A percentile compares a stretch with the other conserved stretches of the same genome.
Evolutionary conservation across 2,329 filamentous ascomycete genomes (phyloP).

Genomic region (Scolecobasidium constrictum): DNA sequence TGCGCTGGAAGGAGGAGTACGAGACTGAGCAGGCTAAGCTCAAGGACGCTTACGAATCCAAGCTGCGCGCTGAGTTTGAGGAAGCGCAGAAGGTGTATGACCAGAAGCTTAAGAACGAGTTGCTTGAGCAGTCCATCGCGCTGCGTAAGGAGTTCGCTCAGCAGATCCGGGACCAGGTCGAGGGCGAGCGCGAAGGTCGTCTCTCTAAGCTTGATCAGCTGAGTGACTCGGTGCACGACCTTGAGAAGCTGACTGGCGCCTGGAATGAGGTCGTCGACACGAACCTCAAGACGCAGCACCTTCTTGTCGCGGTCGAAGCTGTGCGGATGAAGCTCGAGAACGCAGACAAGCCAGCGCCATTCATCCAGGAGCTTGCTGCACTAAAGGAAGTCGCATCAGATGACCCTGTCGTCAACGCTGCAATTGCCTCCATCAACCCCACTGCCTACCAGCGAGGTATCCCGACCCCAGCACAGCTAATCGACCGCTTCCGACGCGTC

Average conservation of each 20-base stretch:
- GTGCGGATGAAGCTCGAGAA: slow-evolving; percentile 76
- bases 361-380: slow-evolving; percentile 84
- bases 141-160: slow-evolving; percentile 76
- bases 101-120: slow-evolving; percentile 70
- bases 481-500: slow-evolving; percentile 92
- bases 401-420: slow-evolving; percentile 79
- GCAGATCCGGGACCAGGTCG: slow-evolving; percentile 71
- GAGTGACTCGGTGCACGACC: slow-evolving; percentile 63
- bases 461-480: slow-evolving; percentile 69
- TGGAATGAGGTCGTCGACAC: slow-evolving; percentile 87
- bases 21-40: slow-evolving; percentile 76
- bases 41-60: slow-evolving; percentile 65
- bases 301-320: slow-evolving; percentile 90
- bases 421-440: slow-evolving; percentile 94
- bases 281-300: slow-evolving; percentile 88
- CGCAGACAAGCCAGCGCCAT: slow-evolving; percentile 64
- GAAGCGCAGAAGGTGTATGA: slow-evolving; percentile 72
- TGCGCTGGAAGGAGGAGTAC: slow-evolving; percentile 77
- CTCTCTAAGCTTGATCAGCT: slow-evolving; percentile 79
- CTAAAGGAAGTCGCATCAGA: slow-evolving; percentile 83
- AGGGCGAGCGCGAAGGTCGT: slow-evolving; percentile 77
- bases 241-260: slow-evolving; percentile 71
- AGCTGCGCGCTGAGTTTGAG: slow-evolving; percentile 67
- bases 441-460: slow-evolving; percentile 87
- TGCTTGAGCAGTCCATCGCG: slow-evolving; percentile 81